A percentile compares a stretch with the other conserved stretches of the same genome.
Conservation (phyloP, 805 yeast species). For the Saccharomyces eubayanus region DNA sequence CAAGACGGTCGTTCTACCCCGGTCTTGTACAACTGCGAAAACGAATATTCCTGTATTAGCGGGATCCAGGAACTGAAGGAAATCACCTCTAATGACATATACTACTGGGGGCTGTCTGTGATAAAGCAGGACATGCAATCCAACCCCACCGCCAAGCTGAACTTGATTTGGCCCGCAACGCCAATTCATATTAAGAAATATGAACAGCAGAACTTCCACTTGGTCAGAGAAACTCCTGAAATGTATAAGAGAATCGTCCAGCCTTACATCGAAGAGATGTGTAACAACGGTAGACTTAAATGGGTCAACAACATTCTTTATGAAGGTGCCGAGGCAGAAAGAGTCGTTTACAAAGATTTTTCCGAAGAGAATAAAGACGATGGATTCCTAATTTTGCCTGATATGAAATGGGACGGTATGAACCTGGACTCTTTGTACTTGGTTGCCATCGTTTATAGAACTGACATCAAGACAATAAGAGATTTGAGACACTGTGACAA, state of each 20-base stretch:
- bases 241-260: constrained; percentile 51
- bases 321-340: constrained; percentile 77
- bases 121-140: constrained; percentile 38
- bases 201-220: constrained; percentile 47
- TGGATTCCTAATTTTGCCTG: constrained; percentile 82
- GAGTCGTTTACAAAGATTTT: constrained; percentile 56
- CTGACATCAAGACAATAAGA: constrained; percentile 64
- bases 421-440: constrained; percentile 64
- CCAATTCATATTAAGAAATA: constrained; percentile 74
- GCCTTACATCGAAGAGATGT: constrained; percentile 71
- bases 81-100: constrained; percentile 73
- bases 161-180: constrained; percentile 83
- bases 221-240: constrained; percentile 75
- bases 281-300: constrained; percentile 61
- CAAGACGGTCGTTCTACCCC: constrained; percentile 7
- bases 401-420: constrained; percentile 92
- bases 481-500: constrained; percentile 58
- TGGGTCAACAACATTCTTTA: constrained; percentile 87
- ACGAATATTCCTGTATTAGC: constrained; percentile 19
- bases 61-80: constrained; percentile 23
- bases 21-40: constrained; percentile 7
- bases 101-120: constrained; percentile 65
- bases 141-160: constrained; percentile 59
- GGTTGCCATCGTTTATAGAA: constrained; percentile 63
- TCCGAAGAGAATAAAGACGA: constrained; percentile 36